Base-by-base conservation (phyloP, 352 stramenopile genomes). In the Globisporangium spiculum region DNA sequence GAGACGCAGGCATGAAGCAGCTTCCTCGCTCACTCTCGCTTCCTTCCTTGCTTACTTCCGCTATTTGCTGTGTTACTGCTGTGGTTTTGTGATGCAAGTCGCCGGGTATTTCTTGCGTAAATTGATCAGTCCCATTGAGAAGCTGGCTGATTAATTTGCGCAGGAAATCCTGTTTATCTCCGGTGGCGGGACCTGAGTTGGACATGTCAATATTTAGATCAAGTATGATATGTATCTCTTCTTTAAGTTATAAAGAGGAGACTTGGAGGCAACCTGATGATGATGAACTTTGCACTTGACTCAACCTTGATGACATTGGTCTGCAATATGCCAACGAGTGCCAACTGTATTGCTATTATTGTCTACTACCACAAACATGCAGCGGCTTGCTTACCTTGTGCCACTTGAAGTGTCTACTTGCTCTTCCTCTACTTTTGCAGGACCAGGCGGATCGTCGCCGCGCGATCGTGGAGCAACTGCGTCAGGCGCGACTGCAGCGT, bases 341-440 rank as follows among this genome's bases (percentile, higher is more conserved):
- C 44, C 44, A 24, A 52, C 44, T 52, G 44, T 22, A 52, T 22
- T 9, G 16, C 9, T 52, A 4, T 52, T 52, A 12, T 22, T 48
- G 44, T 52, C 44, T 22, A 50, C 44, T 22, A 32, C 30, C 44
- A 52, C 44, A 5, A n/a, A 20, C 18, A 20, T 20, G 44, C 44
- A 0, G 18, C 22, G 44, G 44, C 16, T 52, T 20, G 18, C 44
- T 8, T 9, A 50, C 41, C 5, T 5, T 50, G 41, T 22, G 5
- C 16, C 16, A 22, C 18, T 24, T 38, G 27, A 16, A 50, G 8
- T 12, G 27, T 32, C 24, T 10, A 24, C 30, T 32, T 32, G 30
- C 30, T 22, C 22, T 30, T 9, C 56, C 14, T 27, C 66, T 82
- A 83, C 72, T 86, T 83, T 53, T 84, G 76, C 65, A 84, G 64